Evolutionary conservation across 768 basidiomycete species (phyloP), one percentile per base, ranked within the genome.

Genomic region (Lactarius deliciosus): DNA sequence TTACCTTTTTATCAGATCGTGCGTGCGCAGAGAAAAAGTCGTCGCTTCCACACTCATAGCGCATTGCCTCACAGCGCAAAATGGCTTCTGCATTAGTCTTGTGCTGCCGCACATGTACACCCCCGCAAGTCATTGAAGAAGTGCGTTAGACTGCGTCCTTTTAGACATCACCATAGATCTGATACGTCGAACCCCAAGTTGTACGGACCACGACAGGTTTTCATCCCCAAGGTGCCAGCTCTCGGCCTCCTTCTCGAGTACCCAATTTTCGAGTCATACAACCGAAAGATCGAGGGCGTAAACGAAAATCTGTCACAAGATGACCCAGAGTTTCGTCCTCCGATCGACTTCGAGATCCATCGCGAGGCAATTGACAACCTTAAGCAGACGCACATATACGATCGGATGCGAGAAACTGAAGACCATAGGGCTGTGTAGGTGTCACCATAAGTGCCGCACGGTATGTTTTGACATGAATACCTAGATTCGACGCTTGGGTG

Each of bases 201-300:
- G 18, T 98, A 91, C 72, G 89, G 88, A 1, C 87, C 90, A 4
- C 83, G 85, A 18, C 79, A 80, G 47, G 91, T 96, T 41, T 86
- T 92, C 73, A 84, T 98, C 25, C 97, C 97, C 20, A 98, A 96
- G 79, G 96, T 98, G 80, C 97, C 97, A 15, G 90, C 95, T 2
- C 83, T 99, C 20, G 97, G 97, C 15, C 83, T 99, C 5, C 80
- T 99, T 28, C 85, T 99, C 30, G 94, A 98, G 77, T 82, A 91
- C 70, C 92, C 92, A 3, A 83, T 93, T 63, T 94, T 92, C 71
- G 84, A 88, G 58, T 85, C 85, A 7, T 96, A 94, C 77, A 92
- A 92, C 75, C 77, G 78, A 58, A 82, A 82, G 64, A 81, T 90
- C 69, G 75, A 70, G 4, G 73, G 69, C 22, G 77, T 79, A 58